Conservation (phyloP, 345 rosid genomes). For the Conringia planisiliqua region DNA sequence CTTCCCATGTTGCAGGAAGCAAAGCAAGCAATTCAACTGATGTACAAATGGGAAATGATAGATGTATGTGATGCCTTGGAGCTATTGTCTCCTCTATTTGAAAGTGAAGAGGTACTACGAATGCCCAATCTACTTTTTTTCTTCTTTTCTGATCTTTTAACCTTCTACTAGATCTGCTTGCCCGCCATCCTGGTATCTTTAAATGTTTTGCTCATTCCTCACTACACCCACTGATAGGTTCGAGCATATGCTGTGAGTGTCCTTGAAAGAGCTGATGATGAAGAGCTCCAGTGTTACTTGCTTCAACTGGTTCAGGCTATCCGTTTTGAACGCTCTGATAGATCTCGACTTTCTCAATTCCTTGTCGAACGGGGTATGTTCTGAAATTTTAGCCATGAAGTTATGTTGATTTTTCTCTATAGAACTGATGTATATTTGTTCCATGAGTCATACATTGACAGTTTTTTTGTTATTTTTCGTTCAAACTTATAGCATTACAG, state of each 20-base stretch:
- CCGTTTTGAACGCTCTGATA: constrained; percentile 92
- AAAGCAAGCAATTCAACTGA: constrained; percentile 85
- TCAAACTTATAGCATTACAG: constrained; percentile 58
- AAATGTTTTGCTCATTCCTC: constrained; percentile 14
- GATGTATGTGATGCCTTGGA: constrained; percentile 95
- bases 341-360: constrained; percentile 90
- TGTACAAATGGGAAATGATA: constrained; percentile 90
- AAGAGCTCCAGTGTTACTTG: constrained; percentile 95
- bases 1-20: constrained; percentile 67
- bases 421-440: constrained; percentile 5
- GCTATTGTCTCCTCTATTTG: constrained; percentile 90
- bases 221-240: constrained; percentile 54
- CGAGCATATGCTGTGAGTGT: constrained; percentile 98
- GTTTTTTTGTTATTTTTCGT: constrained; percentile 31
- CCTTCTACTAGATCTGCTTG: not conserved
- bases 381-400: constrained; percentile 18
- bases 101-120: constrained; percentile 82
- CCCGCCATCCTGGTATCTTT: not conserved
- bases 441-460: constrained; percentile 5
- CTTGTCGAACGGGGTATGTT: constrained; percentile 86
- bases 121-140: not conserved
- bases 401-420: constrained; percentile 6
- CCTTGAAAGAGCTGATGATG: constrained; percentile 98
- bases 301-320: constrained; percentile 99
- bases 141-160: not conserved